Base-by-base conservation (phyloP, 805 yeast species). In the Hanseniaspora lindneri region DNA sequence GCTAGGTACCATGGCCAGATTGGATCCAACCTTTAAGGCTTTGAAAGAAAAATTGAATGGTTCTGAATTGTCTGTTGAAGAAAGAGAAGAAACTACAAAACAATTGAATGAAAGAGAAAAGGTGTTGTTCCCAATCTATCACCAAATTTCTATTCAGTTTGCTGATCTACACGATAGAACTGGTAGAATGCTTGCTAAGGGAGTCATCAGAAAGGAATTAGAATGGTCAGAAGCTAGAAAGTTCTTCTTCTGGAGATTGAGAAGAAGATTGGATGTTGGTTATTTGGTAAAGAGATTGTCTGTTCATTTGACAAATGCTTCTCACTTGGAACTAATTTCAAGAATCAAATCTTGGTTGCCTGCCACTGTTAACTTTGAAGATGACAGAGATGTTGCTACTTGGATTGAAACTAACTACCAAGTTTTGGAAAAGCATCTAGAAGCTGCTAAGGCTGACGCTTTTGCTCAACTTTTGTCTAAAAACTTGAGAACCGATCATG, bases 81-180 rank as follows among this genome's bases (percentile, higher is more conserved):
- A 82, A 58, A 79, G 76, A 56, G 71, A 82, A 40, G 72, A 72
- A 53, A 61, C 84, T 49, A 72, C 84, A 44, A 74, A 77, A 51
- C 70, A 83, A 65, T 66, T 92, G 55, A 73, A 74, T 46, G 83
- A 75, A 33, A 83, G 98, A 63, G 97, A 92, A 68, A 74, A 75
- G 63, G 70, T 67, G 33, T 71, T 92, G 61, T 65, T 85, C 57
- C 97, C 97, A 57, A 76, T 89, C 54, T 94, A 94, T 67, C 79
- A 80, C 54, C 97, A 92, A 70, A 74, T 92, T 50, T 81, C 94
- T 41, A 83, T 89, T 48, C 97, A 92, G 69, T 92, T 88, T 69
- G 98, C 97, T 42, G 99, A 92, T 66, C 75, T 92, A 63, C 99
- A 92, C 63, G 99, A 92, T 66, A 79, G 96, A 70, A 80, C 96